Conservation (phyloP, 2,329 filamentous ascomycete genomes). For the Aspergillus brasiliensis region DNA sequence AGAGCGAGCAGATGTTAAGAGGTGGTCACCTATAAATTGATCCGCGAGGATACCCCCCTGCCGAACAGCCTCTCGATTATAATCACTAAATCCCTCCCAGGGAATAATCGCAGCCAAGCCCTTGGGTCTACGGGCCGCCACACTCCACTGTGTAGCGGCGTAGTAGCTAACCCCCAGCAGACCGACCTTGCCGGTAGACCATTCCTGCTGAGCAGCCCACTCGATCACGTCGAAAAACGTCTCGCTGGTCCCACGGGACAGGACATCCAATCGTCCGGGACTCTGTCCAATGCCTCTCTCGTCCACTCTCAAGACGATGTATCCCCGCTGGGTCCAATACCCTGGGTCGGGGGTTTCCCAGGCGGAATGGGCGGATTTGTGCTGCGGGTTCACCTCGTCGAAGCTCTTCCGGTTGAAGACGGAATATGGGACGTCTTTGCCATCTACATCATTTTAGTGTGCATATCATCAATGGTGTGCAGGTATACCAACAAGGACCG, state of each 20-base stretch:
- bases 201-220: slow-evolving; percentile 51
- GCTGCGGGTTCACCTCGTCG: slow-evolving; percentile 51
- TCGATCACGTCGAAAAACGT: slow-evolving; percentile 52
- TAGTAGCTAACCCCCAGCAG: slow-evolving; percentile 54
- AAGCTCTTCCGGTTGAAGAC: background rate
- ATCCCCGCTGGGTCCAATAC: slow-evolving; percentile 57
- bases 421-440: background rate
- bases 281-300: slow-evolving; percentile 53
- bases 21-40: slow-evolving; percentile 55
- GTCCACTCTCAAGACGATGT: slow-evolving; percentile 56
- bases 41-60: slow-evolving; percentile 64
- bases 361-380: slow-evolving; percentile 54
- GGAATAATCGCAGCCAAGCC: slow-evolving; percentile 53
- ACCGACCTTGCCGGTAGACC: slow-evolving; percentile 53
- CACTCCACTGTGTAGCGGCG: slow-evolving; percentile 55
- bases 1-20: too few species aligned
- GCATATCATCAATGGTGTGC: background rate
- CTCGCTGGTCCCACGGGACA: slow-evolving; percentile 52
- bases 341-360: slow-evolving; percentile 61
- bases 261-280: slow-evolving; percentile 52
- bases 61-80: slow-evolving; percentile 56
- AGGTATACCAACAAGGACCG: slow-evolving; percentile 54
- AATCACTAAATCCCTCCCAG: slow-evolving; percentile 57
- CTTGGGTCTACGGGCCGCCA: slow-evolving; percentile 52
- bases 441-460: background rate